phyloP scores from a whole-genome alignment of 192 early-diverging fungal genomes.

The Diversispora epigaea region DNA sequence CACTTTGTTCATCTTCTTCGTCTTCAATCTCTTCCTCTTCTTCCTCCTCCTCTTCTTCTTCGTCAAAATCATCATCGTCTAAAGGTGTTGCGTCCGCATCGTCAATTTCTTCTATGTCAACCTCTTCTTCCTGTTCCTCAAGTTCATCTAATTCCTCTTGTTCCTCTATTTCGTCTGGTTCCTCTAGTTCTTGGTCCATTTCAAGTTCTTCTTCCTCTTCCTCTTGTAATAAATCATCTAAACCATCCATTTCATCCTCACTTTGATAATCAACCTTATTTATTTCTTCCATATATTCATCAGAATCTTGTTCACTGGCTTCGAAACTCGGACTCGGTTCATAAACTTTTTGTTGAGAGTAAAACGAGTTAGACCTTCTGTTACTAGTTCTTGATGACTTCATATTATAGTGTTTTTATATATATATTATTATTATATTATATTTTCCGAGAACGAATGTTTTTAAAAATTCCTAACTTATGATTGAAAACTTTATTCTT shows the following conservation, averaged over 20 bases:
- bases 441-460: too few relatives aligned
- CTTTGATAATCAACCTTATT: constrained; percentile 30
- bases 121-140: constrained; percentile 38
- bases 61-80: constrained; percentile 30
- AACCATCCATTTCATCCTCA: constrained; percentile 32
- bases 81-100: constrained; percentile 33
- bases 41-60: constrained; percentile 32
- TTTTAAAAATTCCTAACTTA: too few relatives aligned
- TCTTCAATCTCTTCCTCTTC: constrained; percentile 28
- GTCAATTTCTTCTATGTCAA: constrained; percentile 26
- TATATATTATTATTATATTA: too few relatives aligned
- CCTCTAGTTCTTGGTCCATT: constrained; percentile 28
- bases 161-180: constrained; percentile 22
- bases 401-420: too few relatives aligned
- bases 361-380: not conserved
- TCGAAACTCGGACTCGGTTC: not conserved
- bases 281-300: not conserved
- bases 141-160: constrained; percentile 27
- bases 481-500: too few relatives aligned
- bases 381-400: constrained; percentile 1
- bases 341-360: not conserved
- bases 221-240: constrained; percentile 40
- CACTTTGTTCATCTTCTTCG: constrained; percentile 38
- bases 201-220: constrained; percentile 36
- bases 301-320: constrained; percentile 18